Conservation (phyloP, 176 grass and related monocot genomes). For the Cenchrus fungigraminus region DNA sequence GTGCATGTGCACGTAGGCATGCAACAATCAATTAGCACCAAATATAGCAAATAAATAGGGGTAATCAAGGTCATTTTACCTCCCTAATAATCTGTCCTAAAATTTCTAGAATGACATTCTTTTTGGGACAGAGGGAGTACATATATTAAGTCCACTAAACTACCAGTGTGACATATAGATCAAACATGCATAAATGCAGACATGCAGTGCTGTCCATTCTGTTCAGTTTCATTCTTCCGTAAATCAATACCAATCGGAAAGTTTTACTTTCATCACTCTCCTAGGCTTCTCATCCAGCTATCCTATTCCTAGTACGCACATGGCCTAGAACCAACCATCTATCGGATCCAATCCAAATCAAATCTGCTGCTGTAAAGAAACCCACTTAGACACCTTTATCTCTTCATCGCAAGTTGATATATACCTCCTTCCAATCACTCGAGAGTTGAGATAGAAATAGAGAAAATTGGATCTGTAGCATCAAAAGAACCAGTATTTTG, state of each 20-base stretch:
- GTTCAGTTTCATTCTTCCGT: neutral
- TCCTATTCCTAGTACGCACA: neutral
- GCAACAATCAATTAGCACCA: no score
- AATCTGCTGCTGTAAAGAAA: conserved; percentile 16
- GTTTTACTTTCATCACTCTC: neutral
- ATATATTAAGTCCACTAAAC: neutral
- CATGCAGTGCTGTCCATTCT: neutral
- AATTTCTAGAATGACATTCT: no score
- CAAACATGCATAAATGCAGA: neutral
- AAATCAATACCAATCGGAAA: neutral
- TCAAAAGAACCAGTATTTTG: no score
- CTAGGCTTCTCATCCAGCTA: neutral
- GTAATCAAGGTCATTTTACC: no score
- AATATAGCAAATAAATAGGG: no score
- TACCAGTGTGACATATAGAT: neutral
- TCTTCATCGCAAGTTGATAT: neutral
- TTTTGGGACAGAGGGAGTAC: no score
- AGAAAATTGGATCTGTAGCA: no score
- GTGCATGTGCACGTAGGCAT: no score
- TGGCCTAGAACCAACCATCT: neutral
- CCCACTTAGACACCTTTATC: neutral
- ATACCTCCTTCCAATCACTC: neutral
- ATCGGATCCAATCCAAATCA: neutral
- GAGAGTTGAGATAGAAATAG: neutral
- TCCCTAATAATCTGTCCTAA: no score